phyloP scores from a whole-genome alignment of 768 basidiomycete genomes.

The Symmetrospora coprosmae region DNA sequence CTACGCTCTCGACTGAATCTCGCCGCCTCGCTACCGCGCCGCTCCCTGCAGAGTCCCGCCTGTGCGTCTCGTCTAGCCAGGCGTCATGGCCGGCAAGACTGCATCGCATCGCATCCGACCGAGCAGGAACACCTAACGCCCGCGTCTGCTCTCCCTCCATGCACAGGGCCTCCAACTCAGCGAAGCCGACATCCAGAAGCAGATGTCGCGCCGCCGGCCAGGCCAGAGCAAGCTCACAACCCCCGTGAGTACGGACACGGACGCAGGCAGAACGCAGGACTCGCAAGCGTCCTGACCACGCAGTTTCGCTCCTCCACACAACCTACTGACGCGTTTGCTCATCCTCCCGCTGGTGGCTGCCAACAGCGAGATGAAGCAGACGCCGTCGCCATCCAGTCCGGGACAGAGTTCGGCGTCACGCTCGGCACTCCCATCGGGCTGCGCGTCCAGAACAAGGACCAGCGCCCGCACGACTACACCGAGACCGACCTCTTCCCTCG shows the following conservation, averaged over 20 bases:
- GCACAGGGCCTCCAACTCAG: constrained; percentile 65
- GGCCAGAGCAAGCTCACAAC: constrained; percentile 95
- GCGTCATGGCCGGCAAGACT: neutral
- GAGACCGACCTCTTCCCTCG: constrained; percentile 96
- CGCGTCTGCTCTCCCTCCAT: neutral
- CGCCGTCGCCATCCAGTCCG: constrained; percentile 80
- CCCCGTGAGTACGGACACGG: too few relatives aligned
- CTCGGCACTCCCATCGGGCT: constrained; percentile 94
- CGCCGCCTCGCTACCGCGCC: neutral
- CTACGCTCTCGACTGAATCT: neutral
- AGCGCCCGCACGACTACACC: constrained; percentile 92
- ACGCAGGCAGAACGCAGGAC: too few relatives aligned
- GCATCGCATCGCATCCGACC: too few relatives aligned
- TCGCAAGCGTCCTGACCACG: too few relatives aligned
- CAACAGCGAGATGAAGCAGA: constrained; percentile 85
- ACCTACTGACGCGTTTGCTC: neutral
- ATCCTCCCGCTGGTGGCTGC: neutral
- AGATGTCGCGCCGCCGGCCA: constrained; percentile 77
- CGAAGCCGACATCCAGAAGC: constrained; percentile 71
- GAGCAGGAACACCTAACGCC: too few relatives aligned
- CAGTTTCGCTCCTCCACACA: neutral
- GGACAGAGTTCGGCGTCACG: constrained; percentile 81
- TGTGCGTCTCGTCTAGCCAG: constrained; percentile 14
- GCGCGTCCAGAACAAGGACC: constrained; percentile 95
- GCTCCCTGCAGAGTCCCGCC: constrained; percentile 7